Evolutionary conservation across 2,329 filamentous ascomycete species (phyloP).

Genomic region (Aspergillus sp.): DNA sequence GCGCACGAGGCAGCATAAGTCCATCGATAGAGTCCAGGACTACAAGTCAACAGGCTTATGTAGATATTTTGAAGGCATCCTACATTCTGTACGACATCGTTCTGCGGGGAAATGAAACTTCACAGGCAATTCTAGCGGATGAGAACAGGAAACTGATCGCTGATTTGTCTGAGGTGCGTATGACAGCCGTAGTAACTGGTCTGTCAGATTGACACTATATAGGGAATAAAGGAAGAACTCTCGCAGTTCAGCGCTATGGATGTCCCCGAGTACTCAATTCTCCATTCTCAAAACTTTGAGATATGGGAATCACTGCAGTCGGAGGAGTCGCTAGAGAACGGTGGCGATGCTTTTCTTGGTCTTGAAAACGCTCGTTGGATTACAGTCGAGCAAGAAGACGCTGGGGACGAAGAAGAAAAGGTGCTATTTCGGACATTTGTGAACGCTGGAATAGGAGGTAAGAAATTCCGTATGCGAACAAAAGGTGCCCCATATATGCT

Average conservation of each 20-base stretch:
- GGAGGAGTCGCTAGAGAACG: conserved; percentile 16
- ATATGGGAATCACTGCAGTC: conserved; percentile 27
- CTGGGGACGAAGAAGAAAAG: conserved; percentile 24
- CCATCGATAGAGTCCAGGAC: conserved; percentile 16
- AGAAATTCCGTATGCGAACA: conserved; percentile 25
- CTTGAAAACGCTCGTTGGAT: conserved; percentile 23
- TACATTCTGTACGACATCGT: conserved; percentile 29
- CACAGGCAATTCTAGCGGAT: conserved; percentile 15
- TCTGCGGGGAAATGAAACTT: conserved; percentile 13
- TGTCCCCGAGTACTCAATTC: conserved; percentile 16
- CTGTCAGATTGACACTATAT: not conserved
- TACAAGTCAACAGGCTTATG: conserved; percentile 23
- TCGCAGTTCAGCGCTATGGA: conserved; percentile 20
- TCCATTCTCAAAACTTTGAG: conserved; percentile 19
- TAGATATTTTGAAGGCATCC: conserved; percentile 27
- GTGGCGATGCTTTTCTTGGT: conserved; percentile 9
- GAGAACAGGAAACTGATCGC: conserved; percentile 27
- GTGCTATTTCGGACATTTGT: conserved; percentile 27
- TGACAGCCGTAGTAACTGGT: not conserved
- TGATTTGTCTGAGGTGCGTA: conserved; percentile 23
- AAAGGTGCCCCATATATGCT: conserved; percentile 29
- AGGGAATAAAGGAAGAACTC: conserved; percentile 25
- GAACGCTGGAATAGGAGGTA: conserved; percentile 26
- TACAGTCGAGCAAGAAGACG: conserved; percentile 26
- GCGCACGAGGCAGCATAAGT: conserved; percentile 17